These are phyloP conservation scores for Thalia dealbata DNA, from an alignment of 176 grass and related monocot genomes.

Conservation along the genomic window DNA sequence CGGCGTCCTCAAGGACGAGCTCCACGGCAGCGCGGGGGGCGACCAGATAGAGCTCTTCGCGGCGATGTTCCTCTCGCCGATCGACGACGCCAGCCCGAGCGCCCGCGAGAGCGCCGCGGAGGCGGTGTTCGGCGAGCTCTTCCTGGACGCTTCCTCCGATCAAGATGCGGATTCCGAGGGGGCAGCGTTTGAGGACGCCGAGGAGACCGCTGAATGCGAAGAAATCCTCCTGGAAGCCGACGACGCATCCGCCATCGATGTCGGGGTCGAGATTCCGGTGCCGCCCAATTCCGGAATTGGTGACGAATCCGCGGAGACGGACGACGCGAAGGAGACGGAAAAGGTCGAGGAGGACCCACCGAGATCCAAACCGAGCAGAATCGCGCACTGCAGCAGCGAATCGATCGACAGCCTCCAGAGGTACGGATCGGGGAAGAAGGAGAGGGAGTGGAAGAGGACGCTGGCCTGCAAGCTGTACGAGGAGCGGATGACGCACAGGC, in stretches of 20 bases:
- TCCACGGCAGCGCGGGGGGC: background rate
- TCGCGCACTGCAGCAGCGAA: slow-evolving; percentile 28
- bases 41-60: slow-evolving; percentile 28
- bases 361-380: slow-evolving; percentile 35
- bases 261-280: background rate
- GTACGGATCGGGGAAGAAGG: slow-evolving; percentile 41
- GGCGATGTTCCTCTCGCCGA: slow-evolving; percentile 19
- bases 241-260: no score
- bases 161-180: background rate
- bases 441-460: slow-evolving; percentile 86
- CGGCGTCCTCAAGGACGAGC: slow-evolving; percentile 34
- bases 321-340: background rate
- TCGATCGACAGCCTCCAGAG: slow-evolving; percentile 37
- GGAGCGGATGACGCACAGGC: slow-evolving; percentile 48
- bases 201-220: background rate
- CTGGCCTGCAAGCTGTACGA: slow-evolving; percentile 90
- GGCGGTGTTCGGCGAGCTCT: background rate
- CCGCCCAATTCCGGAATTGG: background rate
- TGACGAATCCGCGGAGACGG: background rate
- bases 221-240: background rate
- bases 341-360: slow-evolving; percentile 19
- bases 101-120: background rate
- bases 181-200: background rate
- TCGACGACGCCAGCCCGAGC: background rate
- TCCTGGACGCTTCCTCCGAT: background rate